Evolutionary conservation across 768 basidiomycete genomes (phyloP).

Genomic region (Hemileccinum impolitum): DNA sequence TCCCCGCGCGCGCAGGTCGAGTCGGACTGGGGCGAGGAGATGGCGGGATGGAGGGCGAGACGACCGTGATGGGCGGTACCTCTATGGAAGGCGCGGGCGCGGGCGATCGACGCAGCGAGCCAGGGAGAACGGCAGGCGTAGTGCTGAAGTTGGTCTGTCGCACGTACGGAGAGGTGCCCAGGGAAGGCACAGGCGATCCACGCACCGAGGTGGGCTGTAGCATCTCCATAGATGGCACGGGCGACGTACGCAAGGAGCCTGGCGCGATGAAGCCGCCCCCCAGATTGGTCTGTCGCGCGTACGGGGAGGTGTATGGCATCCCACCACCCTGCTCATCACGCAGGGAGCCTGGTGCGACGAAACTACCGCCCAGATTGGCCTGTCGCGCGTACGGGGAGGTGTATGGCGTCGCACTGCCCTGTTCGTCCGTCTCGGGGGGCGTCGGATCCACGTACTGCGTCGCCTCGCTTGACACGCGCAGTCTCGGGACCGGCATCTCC

Average conservation of each 20-base stretch:
- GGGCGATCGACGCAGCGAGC: background rate
- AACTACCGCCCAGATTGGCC: background rate
- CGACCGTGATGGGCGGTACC: slow-evolving; percentile 9
- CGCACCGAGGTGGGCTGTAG: background rate
- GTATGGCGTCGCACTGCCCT: slow-evolving; percentile 13
- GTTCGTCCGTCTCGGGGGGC: slow-evolving; percentile 19
- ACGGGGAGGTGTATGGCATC: slow-evolving; percentile 18
- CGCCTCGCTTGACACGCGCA: slow-evolving; percentile 3
- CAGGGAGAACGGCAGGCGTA: background rate
- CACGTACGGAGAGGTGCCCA: slow-evolving; percentile 7
- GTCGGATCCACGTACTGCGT: slow-evolving; percentile 16
- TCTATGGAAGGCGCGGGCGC: background rate
- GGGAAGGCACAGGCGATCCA: background rate
- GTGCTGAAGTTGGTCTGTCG: background rate
- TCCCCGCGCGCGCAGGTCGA: slow-evolving; percentile 1
- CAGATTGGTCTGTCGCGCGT: slow-evolving; percentile 1
- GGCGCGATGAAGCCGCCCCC: background rate
- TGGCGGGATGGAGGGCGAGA: slow-evolving; percentile 16
- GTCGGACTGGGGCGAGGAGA: slow-evolving; percentile 3
- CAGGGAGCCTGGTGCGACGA: background rate
- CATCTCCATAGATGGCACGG: background rate
- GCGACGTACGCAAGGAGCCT: slow-evolving; percentile 1
- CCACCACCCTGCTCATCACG: slow-evolving; percentile 16
- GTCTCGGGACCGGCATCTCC: slow-evolving; percentile 1
- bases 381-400: slow-evolving; percentile 14